Conservation (phyloP, 202 grass and related monocot species). For the Carex sylvatica region DNA sequence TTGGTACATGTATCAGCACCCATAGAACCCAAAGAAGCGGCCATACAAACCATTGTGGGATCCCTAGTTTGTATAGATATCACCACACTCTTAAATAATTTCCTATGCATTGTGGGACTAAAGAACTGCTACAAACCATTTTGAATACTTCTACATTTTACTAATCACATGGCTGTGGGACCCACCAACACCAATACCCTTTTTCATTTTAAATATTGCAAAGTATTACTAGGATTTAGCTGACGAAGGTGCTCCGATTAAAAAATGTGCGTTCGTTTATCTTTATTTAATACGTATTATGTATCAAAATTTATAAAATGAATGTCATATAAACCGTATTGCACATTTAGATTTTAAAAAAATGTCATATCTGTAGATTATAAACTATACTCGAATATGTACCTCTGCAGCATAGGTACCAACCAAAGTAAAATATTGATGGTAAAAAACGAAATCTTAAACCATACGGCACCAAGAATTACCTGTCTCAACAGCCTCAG, state of each 20-base stretch:
- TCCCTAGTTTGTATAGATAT: no score
- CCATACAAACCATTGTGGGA: not conserved
- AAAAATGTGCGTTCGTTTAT: not conserved
- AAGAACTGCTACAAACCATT: not conserved
- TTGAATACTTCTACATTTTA: not conserved
- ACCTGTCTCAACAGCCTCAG: conserved; percentile 79
- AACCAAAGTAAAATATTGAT: not conserved
- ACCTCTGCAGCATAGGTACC: not conserved
- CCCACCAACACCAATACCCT: not conserved
- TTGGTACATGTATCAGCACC: not conserved
- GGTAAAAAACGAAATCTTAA: no score
- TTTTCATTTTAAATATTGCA: not conserved
- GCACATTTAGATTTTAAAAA: not conserved
- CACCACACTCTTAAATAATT: not conserved
- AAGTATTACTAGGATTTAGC: no score
- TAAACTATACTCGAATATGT: not conserved
- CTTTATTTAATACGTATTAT: no score
- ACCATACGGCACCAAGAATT: not conserved
- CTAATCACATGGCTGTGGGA: not conserved
- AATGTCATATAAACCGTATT: not conserved
- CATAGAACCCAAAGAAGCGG: not conserved
- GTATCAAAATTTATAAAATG: not conserved
- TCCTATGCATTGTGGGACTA: not conserved
- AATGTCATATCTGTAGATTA: not conserved
- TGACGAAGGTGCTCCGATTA: not conserved